Percentiles rank a stretch among this genome's conserved stretches.
Conservation (phyloP, 2,329 filamentous ascomycete genomes). For the Phyllosticta paracitricarpa region DNA sequence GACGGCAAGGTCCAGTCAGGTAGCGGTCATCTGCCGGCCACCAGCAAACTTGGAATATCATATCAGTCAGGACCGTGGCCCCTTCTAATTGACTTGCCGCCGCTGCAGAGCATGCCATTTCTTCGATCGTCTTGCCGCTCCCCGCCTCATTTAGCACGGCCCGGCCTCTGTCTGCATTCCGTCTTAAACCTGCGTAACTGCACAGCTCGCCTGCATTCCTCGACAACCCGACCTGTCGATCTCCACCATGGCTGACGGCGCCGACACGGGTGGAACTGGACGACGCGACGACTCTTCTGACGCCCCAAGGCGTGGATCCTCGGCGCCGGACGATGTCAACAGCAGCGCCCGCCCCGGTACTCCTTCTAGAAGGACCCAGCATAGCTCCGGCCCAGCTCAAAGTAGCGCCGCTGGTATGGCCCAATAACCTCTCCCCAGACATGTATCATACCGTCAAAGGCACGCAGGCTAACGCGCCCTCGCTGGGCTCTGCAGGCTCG, state of each 20-base stretch:
- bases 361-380: not conserved
- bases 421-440: not conserved
- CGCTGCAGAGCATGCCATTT: too few species aligned
- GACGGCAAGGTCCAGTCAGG: not conserved
- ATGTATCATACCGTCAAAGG: slow-evolving; percentile 1
- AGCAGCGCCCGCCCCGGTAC: not conserved
- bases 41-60: not conserved
- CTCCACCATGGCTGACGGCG: not conserved
- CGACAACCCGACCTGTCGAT: not conserved
- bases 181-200: not conserved
- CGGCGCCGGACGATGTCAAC: not conserved
- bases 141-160: not conserved
- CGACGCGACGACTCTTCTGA: not conserved
- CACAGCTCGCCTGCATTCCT: not conserved
- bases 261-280: not conserved
- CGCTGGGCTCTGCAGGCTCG: not conserved
- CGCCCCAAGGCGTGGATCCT: not conserved
- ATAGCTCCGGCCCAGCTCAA: not conserved
- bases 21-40: slow-evolving; percentile 9
- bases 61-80: not conserved
- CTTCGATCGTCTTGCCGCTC: not conserved
- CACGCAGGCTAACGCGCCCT: slow-evolving; percentile 1
- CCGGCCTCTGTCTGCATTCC: not conserved
- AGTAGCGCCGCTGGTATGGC: not conserved
- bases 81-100: too few species aligned